Percentiles rank a stretch among this genome's conserved stretches.
These are phyloP conservation scores for Aspergillaceae sp. DNA, from an alignment of 2,329 filamentous ascomycete genomes.

Conservation along the genomic window DNA sequence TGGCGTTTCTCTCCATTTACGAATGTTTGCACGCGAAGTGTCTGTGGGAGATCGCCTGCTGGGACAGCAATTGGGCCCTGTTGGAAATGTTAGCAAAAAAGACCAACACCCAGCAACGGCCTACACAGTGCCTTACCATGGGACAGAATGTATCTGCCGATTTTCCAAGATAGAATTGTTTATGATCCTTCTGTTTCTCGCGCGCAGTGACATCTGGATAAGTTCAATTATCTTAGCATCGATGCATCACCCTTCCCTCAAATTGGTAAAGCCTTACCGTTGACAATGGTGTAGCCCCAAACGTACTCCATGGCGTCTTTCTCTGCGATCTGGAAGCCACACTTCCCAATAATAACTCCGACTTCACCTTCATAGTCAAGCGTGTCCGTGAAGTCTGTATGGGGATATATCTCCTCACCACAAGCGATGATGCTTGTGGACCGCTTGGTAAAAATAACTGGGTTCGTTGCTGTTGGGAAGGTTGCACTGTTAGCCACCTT, in stretches of 20 bases:
- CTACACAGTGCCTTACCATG: conserved; percentile 22
- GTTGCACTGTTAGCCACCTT: too few species aligned
- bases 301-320: conserved; percentile 43
- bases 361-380: conserved; percentile 52
- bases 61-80: conserved; percentile 46
- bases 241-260: too few species aligned
- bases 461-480: conserved; percentile 33
- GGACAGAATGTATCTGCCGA: conserved; percentile 49
- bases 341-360: conserved; percentile 47
- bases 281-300: conserved; percentile 51
- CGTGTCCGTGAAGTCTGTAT: conserved; percentile 42
- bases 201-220: conserved; percentile 44
- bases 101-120: neutral
- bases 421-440: conserved; percentile 45
- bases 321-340: conserved; percentile 38
- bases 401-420: conserved; percentile 40
- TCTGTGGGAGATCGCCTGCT: conserved; percentile 35
- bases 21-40: conserved; percentile 35
- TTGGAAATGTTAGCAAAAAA: neutral
- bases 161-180: conserved; percentile 54
- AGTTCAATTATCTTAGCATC: neutral
- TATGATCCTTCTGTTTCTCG: conserved; percentile 49
- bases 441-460: conserved; percentile 50
- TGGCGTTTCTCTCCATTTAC: conserved; percentile 48
- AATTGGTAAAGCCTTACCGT: conserved; percentile 15